These are phyloP conservation scores for Hortiboletus campestris DNA, from an alignment of 768 basidiomycete genomes.

Conservation along the genomic window DNA sequence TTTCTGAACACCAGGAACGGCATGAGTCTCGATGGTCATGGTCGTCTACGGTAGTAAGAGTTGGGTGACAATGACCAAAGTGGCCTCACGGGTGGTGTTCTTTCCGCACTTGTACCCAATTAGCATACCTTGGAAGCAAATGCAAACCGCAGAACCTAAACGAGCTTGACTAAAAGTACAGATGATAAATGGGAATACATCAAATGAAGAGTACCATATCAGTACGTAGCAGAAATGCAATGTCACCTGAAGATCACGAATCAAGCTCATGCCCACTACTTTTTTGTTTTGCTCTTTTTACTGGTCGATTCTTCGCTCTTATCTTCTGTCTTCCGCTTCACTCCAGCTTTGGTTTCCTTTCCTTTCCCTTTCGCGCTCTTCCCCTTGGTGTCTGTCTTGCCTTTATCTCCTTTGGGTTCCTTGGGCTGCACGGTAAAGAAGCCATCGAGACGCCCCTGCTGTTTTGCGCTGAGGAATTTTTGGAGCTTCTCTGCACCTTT, in stretches of 20 bases:
- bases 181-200: constrained; percentile 7
- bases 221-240: not conserved
- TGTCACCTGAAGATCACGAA: not conserved
- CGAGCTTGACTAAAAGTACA: constrained; percentile 13
- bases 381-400: constrained; percentile 54
- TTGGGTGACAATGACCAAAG: not conserved
- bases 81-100: too few species aligned
- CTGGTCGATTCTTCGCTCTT: constrained; percentile 29
- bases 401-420: constrained; percentile 45
- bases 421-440: constrained; percentile 84
- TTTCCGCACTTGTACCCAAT: not conserved
- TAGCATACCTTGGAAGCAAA: not conserved
- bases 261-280: constrained; percentile 17
- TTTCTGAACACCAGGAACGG: not conserved
- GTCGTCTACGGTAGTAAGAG: not conserved
- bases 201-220: constrained; percentile 3
- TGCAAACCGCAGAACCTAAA: not conserved
- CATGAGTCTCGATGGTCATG: constrained; percentile 20
- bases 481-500: constrained; percentile 92
- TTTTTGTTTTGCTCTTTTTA: constrained; percentile 45
- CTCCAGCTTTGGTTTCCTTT: constrained; percentile 12
- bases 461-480: constrained; percentile 84
- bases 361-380: constrained; percentile 17
- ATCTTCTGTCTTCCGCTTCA: constrained; percentile 34
- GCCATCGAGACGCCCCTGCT: constrained; percentile 94